Percentiles rank a stretch among this genome's conserved stretches.
phyloP scores from a whole-genome alignment of 495 filamentous ascomycete species.

The Trichocladium uniseriatum region DNA sequence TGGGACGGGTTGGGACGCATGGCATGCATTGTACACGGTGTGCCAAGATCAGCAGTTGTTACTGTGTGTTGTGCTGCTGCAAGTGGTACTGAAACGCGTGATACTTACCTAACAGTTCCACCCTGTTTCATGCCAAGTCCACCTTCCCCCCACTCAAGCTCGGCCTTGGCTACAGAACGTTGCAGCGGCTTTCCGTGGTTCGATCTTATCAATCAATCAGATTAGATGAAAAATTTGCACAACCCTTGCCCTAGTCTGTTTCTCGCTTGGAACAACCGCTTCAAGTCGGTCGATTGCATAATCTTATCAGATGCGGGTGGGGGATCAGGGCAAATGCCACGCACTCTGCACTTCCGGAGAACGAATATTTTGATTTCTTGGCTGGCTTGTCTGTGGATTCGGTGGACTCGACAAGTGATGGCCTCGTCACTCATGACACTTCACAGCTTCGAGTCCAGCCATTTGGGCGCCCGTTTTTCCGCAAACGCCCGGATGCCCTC shows the following conservation, averaged over 20 bases:
- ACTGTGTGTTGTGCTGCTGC: neutral
- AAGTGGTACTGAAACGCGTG: neutral
- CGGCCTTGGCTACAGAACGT: neutral
- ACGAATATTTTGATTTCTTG: too few species aligned
- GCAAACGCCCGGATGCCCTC: constrained; percentile 62
- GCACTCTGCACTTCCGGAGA: too few species aligned
- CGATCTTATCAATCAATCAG: constrained; percentile 18
- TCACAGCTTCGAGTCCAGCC: constrained; percentile 29
- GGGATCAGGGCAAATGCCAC: neutral
- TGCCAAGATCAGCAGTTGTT: neutral
- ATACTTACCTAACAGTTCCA: neutral
- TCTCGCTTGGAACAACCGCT: constrained; percentile 8
- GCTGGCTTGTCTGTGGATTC: too few species aligned
- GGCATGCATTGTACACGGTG: constrained; percentile 5
- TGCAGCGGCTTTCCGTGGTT: neutral
- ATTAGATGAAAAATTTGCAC: constrained; percentile 15
- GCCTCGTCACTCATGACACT: too few species aligned
- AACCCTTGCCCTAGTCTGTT: neutral
- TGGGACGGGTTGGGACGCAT: too few species aligned
- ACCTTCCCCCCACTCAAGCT: too few species aligned
- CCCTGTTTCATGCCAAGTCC: too few species aligned
- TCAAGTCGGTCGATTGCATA: neutral
- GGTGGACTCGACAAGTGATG: too few species aligned
- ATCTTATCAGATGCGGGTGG: neutral
- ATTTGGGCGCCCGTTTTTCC: constrained; percentile 52